Conservation (phyloP, 1,139 yeast genomes). For the Kazachstania sp. region DNA sequence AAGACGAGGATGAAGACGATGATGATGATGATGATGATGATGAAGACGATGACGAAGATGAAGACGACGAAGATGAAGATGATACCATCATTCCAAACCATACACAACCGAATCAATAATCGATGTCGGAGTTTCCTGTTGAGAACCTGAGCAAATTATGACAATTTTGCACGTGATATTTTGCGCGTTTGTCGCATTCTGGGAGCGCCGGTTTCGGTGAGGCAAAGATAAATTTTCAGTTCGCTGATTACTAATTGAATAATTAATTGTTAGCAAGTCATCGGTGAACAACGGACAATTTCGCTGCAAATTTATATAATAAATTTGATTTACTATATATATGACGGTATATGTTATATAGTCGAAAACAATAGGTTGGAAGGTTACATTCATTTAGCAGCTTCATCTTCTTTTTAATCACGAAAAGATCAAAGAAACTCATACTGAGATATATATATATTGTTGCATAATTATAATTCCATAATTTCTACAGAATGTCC, state of each 20-base stretch:
- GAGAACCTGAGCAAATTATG: not conserved
- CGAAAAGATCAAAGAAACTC: no score
- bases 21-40: slow-evolving; percentile 38
- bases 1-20: slow-evolving; percentile 39
- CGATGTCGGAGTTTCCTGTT: no score
- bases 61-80: no score
- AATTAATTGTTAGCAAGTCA: not conserved
- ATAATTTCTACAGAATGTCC: slow-evolving; percentile 1
- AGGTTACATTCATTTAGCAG: no score
- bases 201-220: not conserved
- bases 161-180: not conserved
- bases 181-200: slow-evolving; percentile 1
- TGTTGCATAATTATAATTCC: not conserved
- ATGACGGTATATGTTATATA: not conserved
- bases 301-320: not conserved
- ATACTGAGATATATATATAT: no score
- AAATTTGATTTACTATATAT: not conserved
- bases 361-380: no score
- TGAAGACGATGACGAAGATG: slow-evolving; percentile 36
- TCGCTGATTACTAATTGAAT: not conserved
- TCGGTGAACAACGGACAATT: not conserved
- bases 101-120: no score
- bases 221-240: not conserved
- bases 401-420: no score
- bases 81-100: no score